phyloP scores from a whole-genome alignment of 305 asterid genomes.

The Solanum aculeatissimum region DNA sequence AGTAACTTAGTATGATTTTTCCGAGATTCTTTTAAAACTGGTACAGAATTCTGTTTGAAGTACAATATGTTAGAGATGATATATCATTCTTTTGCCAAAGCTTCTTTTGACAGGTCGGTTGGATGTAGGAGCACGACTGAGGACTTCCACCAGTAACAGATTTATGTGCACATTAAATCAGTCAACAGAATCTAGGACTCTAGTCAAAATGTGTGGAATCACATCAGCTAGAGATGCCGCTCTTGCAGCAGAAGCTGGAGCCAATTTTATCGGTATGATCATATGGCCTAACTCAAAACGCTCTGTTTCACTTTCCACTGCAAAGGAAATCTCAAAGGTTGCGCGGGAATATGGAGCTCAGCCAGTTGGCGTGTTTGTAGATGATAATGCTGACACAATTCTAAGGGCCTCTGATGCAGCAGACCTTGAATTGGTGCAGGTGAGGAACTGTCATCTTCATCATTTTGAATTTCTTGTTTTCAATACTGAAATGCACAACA shows the following conservation, averaged over 20 bases:
- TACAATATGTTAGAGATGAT: neutral
- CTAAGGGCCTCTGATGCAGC: slow-evolving; percentile 54
- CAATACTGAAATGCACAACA: slow-evolving; percentile 1
- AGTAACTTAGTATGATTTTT: neutral
- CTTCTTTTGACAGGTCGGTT: slow-evolving; percentile 21
- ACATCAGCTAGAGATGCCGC: slow-evolving; percentile 92
- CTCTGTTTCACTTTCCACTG: slow-evolving; percentile 59
- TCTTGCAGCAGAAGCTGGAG: slow-evolving; percentile 93
- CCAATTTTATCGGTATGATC: slow-evolving; percentile 86
- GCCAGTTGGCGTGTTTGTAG: slow-evolving; percentile 96
- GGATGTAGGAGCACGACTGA: neutral
- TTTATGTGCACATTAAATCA: slow-evolving; percentile 20
- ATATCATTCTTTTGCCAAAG: neutral
- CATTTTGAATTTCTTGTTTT: neutral
- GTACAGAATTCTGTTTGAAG: neutral
- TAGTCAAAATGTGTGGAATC: slow-evolving; percentile 95
- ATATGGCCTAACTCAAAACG: slow-evolving; percentile 93
- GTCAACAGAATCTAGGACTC: slow-evolving; percentile 31
- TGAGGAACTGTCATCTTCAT: slow-evolving; percentile 4
- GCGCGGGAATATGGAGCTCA: slow-evolving; percentile 64
- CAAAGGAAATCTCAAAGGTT: slow-evolving; percentile 80
- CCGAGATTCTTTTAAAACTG: neutral
- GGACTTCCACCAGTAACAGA: slow-evolving; percentile 14
- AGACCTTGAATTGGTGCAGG: slow-evolving; percentile 91
- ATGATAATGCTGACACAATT: slow-evolving; percentile 74